Conservation (phyloP, 495 filamentous ascomycete species). For the Tuber microsphaerosporum region DNA sequence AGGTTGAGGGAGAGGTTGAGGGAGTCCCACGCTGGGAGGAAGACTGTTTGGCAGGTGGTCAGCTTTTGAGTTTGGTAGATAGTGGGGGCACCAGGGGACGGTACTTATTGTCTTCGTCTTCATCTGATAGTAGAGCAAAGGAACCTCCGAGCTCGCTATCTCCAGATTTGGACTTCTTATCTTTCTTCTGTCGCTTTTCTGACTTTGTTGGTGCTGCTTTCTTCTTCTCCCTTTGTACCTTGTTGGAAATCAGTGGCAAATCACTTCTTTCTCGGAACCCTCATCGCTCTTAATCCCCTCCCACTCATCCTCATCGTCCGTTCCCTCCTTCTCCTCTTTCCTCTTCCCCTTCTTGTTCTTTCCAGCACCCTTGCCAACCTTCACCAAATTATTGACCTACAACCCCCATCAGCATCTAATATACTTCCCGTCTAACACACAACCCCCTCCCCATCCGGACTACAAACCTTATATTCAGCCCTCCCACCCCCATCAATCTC, state of each 20-base stretch:
- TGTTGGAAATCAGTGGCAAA: too few species aligned
- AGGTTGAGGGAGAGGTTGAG: too few species aligned
- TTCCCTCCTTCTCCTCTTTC: conserved; percentile 21
- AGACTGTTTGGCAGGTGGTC: conserved; percentile 38
- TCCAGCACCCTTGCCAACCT: conserved; percentile 32
- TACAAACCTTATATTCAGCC: conserved; percentile 49
- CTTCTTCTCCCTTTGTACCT: conserved; percentile 47
- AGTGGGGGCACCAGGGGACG: neutral
- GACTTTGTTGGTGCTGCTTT: conserved; percentile 43
- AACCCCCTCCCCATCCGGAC: neutral
- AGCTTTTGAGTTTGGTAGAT: conserved; percentile 9
- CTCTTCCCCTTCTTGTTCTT: neutral
- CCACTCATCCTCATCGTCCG: conserved; percentile 57
- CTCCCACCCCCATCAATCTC: conserved; percentile 48
- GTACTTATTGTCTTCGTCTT: conserved; percentile 43
- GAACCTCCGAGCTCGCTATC: conserved; percentile 39
- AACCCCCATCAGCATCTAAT: neutral
- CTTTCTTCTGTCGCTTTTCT: conserved; percentile 21
- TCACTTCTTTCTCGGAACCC: conserved; percentile 17
- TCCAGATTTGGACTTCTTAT: conserved; percentile 39
- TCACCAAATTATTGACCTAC: conserved; percentile 10
- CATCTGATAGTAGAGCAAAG: conserved; percentile 33
- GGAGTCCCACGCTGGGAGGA: conserved; percentile 67
- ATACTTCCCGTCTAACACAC: neutral
- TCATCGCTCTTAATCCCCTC: conserved; percentile 50